Base-by-base conservation (phyloP, 2,329 filamentous ascomycete species). In the Cladophialophora exuberans region DNA sequence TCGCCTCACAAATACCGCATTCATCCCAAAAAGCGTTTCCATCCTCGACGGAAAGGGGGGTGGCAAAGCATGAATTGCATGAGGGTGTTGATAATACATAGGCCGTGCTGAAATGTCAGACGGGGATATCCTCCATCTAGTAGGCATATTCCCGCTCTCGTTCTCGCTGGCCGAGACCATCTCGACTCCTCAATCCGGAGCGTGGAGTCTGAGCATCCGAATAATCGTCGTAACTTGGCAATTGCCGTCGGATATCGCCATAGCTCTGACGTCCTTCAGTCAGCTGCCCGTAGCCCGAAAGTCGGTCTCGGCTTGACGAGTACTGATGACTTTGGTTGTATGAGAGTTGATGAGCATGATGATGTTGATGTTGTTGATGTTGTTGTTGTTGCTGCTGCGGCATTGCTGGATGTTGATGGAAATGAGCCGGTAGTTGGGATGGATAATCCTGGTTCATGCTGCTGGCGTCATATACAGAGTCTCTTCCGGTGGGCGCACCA, bases 381-480 rank as follows among this genome's bases (percentile, higher is more conserved):
- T 30, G 42, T 31, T 7, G 6, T 39, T n/a, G 1, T 17, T 49
- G 35, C 30, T 35, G 44, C 7, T 49, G 46, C 17, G 31, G 22
- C 23, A 49, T 39, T 13, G 46, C 35, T n/a, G 46, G 46, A 49
- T 49, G 46, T 17, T 49, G 46, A 26, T 49, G 41, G 41, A 47
- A 45, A 38, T 52, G 51, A 10, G 42, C 42, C 2, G 50, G 49
- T 9, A 38, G 25, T 43, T 52, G 56, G 45, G 58, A 50, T 18
- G 52, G 50, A 31, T 62, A 61, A 31, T 62, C 57, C 52, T 57
- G 50, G 38, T 50, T 59, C 52, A 57, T 56, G 28, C 56, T 59
- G 36, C 66, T 70, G 54, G 90, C 87, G 41, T 81, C 77, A 72
- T 92, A 94, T 41, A 88, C 73, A 2, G 89, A 91, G 18, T 78